A percentile compares a stretch with the other conserved stretches of the same genome.
Evolutionary conservation across 768 basidiomycete species (phyloP).

Genomic region (Boletellus ananiceps): DNA sequence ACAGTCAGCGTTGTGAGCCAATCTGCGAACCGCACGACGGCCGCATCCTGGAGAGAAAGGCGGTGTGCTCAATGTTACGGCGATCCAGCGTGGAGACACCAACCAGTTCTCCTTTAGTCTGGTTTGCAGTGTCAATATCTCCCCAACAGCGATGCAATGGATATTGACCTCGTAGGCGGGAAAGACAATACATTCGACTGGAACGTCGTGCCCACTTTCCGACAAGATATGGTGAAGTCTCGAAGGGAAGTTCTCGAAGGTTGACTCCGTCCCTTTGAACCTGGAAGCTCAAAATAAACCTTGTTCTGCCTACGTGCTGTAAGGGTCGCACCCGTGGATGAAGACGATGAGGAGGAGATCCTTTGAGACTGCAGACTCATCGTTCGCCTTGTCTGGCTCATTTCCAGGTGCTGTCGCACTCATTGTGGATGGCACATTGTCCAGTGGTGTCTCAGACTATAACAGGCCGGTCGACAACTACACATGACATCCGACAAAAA

Average conservation of each 20-base stretch:
- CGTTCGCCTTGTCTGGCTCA: conserved; percentile 4
- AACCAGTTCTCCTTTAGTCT: conserved; percentile 92
- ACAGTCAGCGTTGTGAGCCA: conserved; percentile 90
- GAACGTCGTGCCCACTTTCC: conserved; percentile 51
- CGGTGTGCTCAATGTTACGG: background rate
- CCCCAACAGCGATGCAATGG: conserved; percentile 2
- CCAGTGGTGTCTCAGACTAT: conserved; percentile 1
- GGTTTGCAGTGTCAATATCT: conserved; percentile 13
- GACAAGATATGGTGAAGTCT: conserved; percentile 73
- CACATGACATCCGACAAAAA: background rate
- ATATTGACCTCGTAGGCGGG: conserved; percentile 77
- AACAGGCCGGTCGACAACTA: conserved; percentile 3
- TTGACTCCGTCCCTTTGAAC: conserved; percentile 61
- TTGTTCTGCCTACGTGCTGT: background rate
- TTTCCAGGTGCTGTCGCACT: conserved; percentile 5
- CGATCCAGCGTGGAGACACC: conserved; percentile 23
- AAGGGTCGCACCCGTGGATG: conserved; percentile 63
- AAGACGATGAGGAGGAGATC: conserved; percentile 68
- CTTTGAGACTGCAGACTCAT: conserved; percentile 11
- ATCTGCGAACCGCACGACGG: conserved; percentile 82
- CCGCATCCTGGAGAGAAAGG: conserved; percentile 53
- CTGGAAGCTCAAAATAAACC: conserved; percentile 23
- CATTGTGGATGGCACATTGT: conserved; percentile 10
- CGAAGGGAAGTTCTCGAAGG: conserved; percentile 75
- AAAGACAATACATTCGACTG: conserved; percentile 75